Evolutionary conservation across 805 yeast genomes (phyloP), one percentile per base, ranked within the genome.

Genomic region (Lachancea thermotolerans): DNA sequence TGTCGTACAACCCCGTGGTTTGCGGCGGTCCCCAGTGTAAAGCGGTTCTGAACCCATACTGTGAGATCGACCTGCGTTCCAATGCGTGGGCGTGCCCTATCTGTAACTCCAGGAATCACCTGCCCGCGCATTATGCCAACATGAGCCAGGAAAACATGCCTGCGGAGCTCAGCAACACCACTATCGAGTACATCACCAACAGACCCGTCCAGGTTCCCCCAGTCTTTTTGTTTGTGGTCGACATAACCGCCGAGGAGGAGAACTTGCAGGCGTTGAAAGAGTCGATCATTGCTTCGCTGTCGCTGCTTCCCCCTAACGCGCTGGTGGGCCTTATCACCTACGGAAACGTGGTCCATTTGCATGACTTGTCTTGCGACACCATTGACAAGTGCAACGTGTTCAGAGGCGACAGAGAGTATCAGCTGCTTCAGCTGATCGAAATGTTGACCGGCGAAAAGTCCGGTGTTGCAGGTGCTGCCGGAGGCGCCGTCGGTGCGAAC

Each of bases 301-400:
- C 85, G 41, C 68, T 86, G 56, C 76, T 91, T 58, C 98, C 98
- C 12, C 93, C 95, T 35, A 88, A 90, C 56, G 86, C 95, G 2
- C 72, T 89, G 43, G 79, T 90, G 45, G 96, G 97, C 37, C 74
- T 90, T 56, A 77, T 90, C 59, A 87, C 97, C 11, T 65, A 60
- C 41, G 97, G 96, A 44, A 86, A 95, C 27, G 89, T 85, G 70
- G 90, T 89, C 39, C 90, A 86, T 59, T 84, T 91, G 41, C 95
- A 90, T 66, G 96, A 89, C 65, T 70, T 89, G 48, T 79, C 82
- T 12, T 79, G 77, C 57, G 76, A 78, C 40, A 74, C 77, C 17
- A 78, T 88, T 62, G 78, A 77, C 56, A 85, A 84, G 65, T 79
- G 85, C 48, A 85, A 78, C 60, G 85, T 88, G 18, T 91, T 90